Base-by-base conservation (phyloP, 108 stramenopile genomes). In the Conticribra weissflogii region DNA sequence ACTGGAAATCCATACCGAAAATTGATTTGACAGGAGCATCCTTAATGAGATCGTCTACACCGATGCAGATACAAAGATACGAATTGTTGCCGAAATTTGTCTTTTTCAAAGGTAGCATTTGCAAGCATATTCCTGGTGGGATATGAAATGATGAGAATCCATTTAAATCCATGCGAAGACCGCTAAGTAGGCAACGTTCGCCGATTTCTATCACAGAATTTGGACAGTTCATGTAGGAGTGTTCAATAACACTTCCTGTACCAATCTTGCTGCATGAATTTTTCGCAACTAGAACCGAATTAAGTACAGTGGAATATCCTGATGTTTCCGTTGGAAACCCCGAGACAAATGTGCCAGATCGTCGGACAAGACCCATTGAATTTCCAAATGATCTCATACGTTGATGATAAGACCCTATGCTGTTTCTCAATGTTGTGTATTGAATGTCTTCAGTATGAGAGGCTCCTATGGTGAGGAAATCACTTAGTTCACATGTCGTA, bases 21-120 rank as follows among this genome's bases (percentile, higher is more conserved):
- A 90, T 41, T 15, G 60, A 75, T 16, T 64, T 64, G 0, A 52
- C 33, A 30, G 68, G 49, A 0, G 50, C 33, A 12, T 63, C 46
- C 61, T 93, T 93, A 60, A 88, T 86, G 14, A 57, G 45, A 68
- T 93, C 92, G 17, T 84, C 47, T 1, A 81, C 78, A n/a, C 86
- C 88, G 32, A 89, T 59, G 17, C 81, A 86, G 76, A 93, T 76
- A 47, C 69, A 76, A 14, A 81, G 85, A 74, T 63, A 82, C 21
- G 63, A 19, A 3, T 19, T 14, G 0, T 48, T 53, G 33, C 18
- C 48, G 59, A 2, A 28, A 3, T 34, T 24, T 55, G 34, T 12
- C 64, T 49, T 27, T 21, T 23, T n/a, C 24, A 85, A 61, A 15
- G 87, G 70, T 23, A 92, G 21, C 15, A 81, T 36, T 49, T 92